Base-by-base conservation (phyloP, 371 early-diverging fungal genomes). In the Batkoa obscura region DNA sequence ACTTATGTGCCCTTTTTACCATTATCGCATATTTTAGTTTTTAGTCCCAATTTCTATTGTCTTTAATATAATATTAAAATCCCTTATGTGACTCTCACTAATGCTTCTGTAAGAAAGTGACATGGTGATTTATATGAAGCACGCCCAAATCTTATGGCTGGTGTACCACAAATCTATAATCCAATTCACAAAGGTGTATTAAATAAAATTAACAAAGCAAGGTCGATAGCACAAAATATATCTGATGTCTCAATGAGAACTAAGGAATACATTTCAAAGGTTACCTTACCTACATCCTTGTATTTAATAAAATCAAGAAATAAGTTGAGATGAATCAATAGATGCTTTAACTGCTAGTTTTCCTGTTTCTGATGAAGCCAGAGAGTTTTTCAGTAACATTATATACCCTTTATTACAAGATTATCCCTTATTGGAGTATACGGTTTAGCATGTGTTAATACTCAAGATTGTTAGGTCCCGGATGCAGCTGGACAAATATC, bases 261-360 rank as follows among this genome's bases (percentile, higher is more conserved):
- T 61, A 93, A 94, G 67, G 74, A 78, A 55, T 72, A 75, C 73
- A 69, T 84, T 13, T 23, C 33, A 2, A 15, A 31, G 4, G 23
- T 15, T 30, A 72, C 68, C 57, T 62, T 82, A 60, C 88, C 83
- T 52, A 84, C 84, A 30, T 68, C 72, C 31, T 68, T 86, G 83
- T 97, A 15, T 98, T 98, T 68, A 84, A 82, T 64, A 83, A 84
- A 68, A 84, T 98, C 59, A 72, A 80, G 62, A 81, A 81, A 38
- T 83, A 87, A 59, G 87, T 90, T 47, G 99, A 54, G 98, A 97
- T 30, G 72, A 86, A 32, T 76, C 98, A 53, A 72, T 79, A 58
- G 79, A 81, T 66, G 86, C 88, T 36, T 70, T 98, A 9, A 85
- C 85, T 34, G 99, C 98, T 57, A 94, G 96, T 56, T 97, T 98